Evolutionary conservation across 2,329 filamentous ascomycete genomes (phyloP).

Genomic region (Niveomyces coronatus): DNA sequence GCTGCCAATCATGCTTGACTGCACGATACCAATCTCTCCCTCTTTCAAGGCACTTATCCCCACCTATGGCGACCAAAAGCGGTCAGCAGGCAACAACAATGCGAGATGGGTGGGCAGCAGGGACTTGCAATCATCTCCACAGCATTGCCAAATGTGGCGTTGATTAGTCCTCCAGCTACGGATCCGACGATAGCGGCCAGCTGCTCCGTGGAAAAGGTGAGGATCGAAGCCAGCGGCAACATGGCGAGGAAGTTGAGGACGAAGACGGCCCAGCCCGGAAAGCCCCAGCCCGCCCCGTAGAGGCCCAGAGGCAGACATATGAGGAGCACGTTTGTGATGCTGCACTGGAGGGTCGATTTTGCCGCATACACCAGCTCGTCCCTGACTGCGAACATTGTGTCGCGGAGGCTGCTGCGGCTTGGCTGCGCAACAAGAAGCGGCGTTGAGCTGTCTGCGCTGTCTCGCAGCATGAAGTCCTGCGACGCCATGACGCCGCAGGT

Average conservation of each 20-base stretch:
- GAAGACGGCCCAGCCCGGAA: constrained; percentile 39
- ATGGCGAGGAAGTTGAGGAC: constrained; percentile 55
- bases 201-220: constrained; percentile 57
- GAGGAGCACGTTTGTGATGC: constrained; percentile 41
- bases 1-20: constrained; percentile 10
- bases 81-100: neutral
- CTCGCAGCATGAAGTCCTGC: neutral
- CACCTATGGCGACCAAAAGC: neutral
- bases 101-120: too few species aligned
- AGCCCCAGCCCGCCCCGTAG: constrained; percentile 37
- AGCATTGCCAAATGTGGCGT: constrained; percentile 57
- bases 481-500: neutral
- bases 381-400: neutral
- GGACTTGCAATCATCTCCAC: constrained; percentile 48
- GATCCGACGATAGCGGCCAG: constrained; percentile 49
- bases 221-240: constrained; percentile 48
- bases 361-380: constrained; percentile 9
- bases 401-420: neutral
- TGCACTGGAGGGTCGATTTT: constrained; percentile 9
- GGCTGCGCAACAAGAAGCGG: constrained; percentile 1
- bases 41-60: constrained; percentile 10
- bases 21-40: constrained; percentile 9
- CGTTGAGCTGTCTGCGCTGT: constrained; percentile 5
- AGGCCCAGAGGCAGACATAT: constrained; percentile 57
- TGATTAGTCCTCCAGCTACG: constrained; percentile 51